Percentiles rank a stretch among this genome's conserved stretches.
phyloP scores from a whole-genome alignment of 2,329 filamentous ascomycete species.

The Calonectria leucothoes region DNA sequence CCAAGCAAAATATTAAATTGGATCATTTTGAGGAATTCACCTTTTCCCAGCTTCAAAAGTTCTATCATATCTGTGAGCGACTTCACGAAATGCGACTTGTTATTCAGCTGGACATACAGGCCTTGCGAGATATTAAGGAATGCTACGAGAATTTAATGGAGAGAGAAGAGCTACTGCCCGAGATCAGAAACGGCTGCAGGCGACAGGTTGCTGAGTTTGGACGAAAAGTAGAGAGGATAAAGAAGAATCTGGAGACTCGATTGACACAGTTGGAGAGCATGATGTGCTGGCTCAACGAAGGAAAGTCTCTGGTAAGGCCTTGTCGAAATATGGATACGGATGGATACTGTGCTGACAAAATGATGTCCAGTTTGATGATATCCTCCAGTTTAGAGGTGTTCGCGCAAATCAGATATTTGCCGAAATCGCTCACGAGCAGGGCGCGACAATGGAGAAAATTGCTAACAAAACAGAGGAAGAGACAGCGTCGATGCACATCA shows the following conservation, averaged over 20 bases:
- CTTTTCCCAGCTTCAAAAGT: slow-evolving; percentile 9
- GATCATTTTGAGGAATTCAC: slow-evolving; percentile 15
- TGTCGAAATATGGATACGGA: background rate
- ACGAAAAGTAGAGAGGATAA: slow-evolving; percentile 15
- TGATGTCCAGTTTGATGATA: slow-evolving; percentile 33
- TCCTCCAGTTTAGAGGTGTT: slow-evolving; percentile 38
- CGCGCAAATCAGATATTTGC: slow-evolving; percentile 37
- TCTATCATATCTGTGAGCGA: slow-evolving; percentile 12
- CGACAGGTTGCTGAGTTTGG: background rate
- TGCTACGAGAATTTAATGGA: slow-evolving; percentile 5
- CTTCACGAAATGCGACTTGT: slow-evolving; percentile 20
- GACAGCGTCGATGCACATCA: slow-evolving; percentile 47
- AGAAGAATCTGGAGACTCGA: slow-evolving; percentile 15
- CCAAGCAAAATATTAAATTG: background rate
- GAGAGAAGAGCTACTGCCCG: background rate
- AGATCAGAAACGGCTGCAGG: background rate
- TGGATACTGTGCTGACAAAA: background rate
- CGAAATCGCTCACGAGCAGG: slow-evolving; percentile 30
- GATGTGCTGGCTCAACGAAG: slow-evolving; percentile 3
- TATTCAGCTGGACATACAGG: slow-evolving; percentile 19
- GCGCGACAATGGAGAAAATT: slow-evolving; percentile 63
- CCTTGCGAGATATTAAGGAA: slow-evolving; percentile 15
- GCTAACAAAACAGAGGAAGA: slow-evolving; percentile 61
- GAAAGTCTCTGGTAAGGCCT: slow-evolving; percentile 21
- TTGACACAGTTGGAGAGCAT: slow-evolving; percentile 16